These are phyloP conservation scores for Euphorbia peplus DNA, from an alignment of 345 rosid genomes.

Conservation along the genomic window DNA sequence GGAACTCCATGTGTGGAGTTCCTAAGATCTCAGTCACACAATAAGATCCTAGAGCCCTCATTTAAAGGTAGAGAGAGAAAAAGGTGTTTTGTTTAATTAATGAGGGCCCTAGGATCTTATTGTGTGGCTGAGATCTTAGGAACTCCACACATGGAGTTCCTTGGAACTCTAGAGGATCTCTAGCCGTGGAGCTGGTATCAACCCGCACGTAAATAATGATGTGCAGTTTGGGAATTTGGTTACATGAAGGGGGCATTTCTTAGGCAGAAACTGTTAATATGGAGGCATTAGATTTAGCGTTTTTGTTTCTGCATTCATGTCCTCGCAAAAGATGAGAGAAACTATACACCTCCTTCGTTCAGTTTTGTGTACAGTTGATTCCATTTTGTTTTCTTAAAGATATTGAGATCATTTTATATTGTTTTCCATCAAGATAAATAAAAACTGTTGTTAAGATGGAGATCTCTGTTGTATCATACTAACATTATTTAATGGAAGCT, in stretches of 20 bases:
- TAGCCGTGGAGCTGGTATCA: no score
- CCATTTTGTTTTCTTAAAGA: background rate
- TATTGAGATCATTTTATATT: background rate
- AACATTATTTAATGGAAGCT: slow-evolving; percentile 2
- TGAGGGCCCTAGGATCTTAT: no score
- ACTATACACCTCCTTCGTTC: slow-evolving; percentile 27
- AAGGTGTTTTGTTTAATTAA: no score
- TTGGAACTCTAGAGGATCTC: no score
- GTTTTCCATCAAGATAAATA: background rate
- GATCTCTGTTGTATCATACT: slow-evolving; percentile 1
- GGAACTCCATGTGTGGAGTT: no score
- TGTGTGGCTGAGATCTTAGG: no score
- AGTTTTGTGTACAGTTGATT: slow-evolving; percentile 44
- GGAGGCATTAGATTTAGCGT: slow-evolving; percentile 18
- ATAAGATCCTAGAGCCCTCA: no score
- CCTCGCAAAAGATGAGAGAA: slow-evolving; percentile 29
- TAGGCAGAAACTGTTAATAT: slow-evolving; percentile 24
- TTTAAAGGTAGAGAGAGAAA: no score
- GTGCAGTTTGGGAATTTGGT: slow-evolving; percentile 3
- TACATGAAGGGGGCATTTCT: background rate
- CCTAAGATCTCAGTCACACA: no score
- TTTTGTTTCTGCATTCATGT: slow-evolving; percentile 6
- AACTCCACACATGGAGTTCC: no score
- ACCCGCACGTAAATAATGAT: background rate
- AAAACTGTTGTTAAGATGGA: background rate